Conservation (phyloP, 495 filamentous ascomycete species). For the Podospora fimiseda region DNA sequence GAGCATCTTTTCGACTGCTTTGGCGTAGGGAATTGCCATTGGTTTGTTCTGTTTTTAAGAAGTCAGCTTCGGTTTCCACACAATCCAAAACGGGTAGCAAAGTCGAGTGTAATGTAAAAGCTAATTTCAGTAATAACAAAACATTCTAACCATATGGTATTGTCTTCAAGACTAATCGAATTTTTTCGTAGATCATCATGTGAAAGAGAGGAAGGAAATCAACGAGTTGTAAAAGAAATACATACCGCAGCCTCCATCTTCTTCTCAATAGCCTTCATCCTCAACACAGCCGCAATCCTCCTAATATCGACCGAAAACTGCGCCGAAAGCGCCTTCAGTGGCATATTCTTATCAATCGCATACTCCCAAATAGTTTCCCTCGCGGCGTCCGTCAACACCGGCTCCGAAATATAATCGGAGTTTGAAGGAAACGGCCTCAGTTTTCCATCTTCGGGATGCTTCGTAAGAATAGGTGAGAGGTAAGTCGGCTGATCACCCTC, state of each 20-base stretch:
- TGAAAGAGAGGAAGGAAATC: conserved; percentile 16
- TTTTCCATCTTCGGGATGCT: not conserved
- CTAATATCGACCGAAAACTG: conserved; percentile 74
- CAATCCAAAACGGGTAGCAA: too few species aligned
- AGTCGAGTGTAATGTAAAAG: not conserved
- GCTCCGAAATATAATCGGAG: conserved; percentile 58
- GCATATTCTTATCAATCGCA: conserved; percentile 57
- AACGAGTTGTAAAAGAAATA: too few species aligned
- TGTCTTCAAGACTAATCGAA: conserved; percentile 99
- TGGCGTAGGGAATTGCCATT: conserved; percentile 67
- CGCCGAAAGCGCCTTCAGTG: conserved; percentile 72
- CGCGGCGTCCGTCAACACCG: conserved; percentile 69
- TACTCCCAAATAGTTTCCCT: conserved; percentile 67
- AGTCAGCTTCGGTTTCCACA: too few species aligned
- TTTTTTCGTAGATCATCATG: conserved; percentile 67
- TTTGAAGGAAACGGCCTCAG: conserved; percentile 69
- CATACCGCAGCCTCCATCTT: conserved; percentile 64
- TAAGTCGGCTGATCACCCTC: conserved; percentile 10
- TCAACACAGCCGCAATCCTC: conserved; percentile 80
- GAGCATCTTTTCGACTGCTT: conserved; percentile 74
- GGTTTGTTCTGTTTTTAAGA: conserved; percentile 57
- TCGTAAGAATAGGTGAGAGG: too few species aligned
- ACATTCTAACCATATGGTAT: conserved; percentile 63
- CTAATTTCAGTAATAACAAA: conserved; percentile 23
- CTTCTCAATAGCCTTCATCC: conserved; percentile 83